Evolutionary conservation across 148 eudicot genomes (phyloP), one percentile per base, ranked within the genome.

Genomic region (Persicaria maculosa): DNA sequence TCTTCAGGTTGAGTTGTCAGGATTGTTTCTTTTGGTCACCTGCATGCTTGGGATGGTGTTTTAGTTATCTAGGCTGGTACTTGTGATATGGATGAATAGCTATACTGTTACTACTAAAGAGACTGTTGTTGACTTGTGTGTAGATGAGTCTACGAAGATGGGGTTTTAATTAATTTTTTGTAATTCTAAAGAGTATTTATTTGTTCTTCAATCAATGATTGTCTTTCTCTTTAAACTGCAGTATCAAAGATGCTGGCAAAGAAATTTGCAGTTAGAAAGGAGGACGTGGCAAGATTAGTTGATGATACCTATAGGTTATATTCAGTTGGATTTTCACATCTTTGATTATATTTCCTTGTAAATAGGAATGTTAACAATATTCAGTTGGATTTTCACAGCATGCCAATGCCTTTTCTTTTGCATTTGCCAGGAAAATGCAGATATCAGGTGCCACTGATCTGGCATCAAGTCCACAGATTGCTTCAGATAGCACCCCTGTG

Each of bases 221-320:
- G 44, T 78, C 70, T 36, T 57, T 77, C 86, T 46, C n/a, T 15
- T 77, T 76, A 50, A 77, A 70, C 47, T 72, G 77, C 86, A 92
- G 97, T 84, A 79, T 86, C 92, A 55, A 93, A 88, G 78, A 79
- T 84, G 81, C 90, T 90, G 93, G 87, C 93, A 31, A 96, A 92
- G 81, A 85, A 85, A 80, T 81, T 84, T 74, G 85, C 85, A 58
- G 79, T 88, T 69, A 83, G 89, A 50, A 89, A 85, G 90, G 92
- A 90, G 80, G 91, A 88, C 45, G 90, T 92, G 15, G 93, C 91
- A 69, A 89, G 85, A 85, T 77, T 92, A 68, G 91, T 92, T 46
- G 97, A 96, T 84, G 97, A 92, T 77, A 90, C 86, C 71, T 86
- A 90, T 89, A 92, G 99, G 99, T 92, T 71, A 36, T 70, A 45